Percentiles rank a stretch among this genome's conserved stretches.
phyloP scores from a whole-genome alignment of 2,329 filamentous ascomycete genomes.

The Aspergillus spinulosporus region DNA sequence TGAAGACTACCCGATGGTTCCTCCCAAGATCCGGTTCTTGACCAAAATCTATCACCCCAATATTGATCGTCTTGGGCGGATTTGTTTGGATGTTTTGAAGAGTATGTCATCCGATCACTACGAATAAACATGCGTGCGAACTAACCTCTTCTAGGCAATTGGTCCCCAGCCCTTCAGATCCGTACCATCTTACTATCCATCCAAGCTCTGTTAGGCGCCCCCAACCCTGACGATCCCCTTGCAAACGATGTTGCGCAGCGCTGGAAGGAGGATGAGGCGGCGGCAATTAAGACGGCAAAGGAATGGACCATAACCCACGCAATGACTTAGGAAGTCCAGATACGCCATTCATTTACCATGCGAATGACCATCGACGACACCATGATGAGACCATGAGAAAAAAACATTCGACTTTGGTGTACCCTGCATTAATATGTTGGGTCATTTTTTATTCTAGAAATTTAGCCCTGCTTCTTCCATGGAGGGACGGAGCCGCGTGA shows the following conservation, averaged over 20 bases:
- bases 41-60: slow-evolving; percentile 99
- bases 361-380: slow-evolving; percentile 19
- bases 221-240: slow-evolving; percentile 95
- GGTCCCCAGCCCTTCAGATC: slow-evolving; percentile 97
- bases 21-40: slow-evolving; percentile 95
- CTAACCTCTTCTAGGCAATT: slow-evolving; percentile 69
- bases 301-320: slow-evolving; percentile 91
- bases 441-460: slow-evolving; percentile 11
- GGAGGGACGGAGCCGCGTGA: slow-evolving; percentile 9
- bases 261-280: slow-evolving; percentile 95
- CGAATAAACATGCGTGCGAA: slow-evolving; percentile 7
- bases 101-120: slow-evolving; percentile 59
- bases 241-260: slow-evolving; percentile 96
- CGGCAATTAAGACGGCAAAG: slow-evolving; percentile 85
- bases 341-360: slow-evolving; percentile 15
- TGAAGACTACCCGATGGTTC: slow-evolving; percentile 98
- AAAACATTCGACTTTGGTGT: slow-evolving; percentile 21
- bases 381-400: slow-evolving; percentile 37
- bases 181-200: slow-evolving; percentile 98
- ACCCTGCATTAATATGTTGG: slow-evolving; percentile 17
- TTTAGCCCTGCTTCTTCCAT: slow-evolving; percentile 6
- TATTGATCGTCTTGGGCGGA: slow-evolving; percentile 94
- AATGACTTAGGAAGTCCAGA: slow-evolving; percentile 46
- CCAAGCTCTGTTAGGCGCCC: slow-evolving; percentile 90
- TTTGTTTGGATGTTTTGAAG: slow-evolving; percentile 96